Evolutionary conservation across 306 rosid species (phyloP).

Genomic region (Gleditsia sinensis): DNA sequence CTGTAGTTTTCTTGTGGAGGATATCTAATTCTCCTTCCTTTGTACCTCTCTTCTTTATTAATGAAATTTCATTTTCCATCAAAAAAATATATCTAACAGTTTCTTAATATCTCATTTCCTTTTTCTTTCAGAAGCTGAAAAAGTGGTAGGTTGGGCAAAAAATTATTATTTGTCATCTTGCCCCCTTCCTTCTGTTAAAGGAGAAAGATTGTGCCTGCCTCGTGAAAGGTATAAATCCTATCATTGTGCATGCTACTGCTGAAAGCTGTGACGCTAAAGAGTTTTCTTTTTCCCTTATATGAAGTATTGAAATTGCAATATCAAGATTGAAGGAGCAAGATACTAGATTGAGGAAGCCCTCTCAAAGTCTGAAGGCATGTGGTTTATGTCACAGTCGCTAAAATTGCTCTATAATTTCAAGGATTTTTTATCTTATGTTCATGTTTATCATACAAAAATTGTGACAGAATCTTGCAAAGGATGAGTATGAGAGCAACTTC

Average conservation of each 20-base stretch:
- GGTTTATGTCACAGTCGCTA: slow-evolving; percentile 8
- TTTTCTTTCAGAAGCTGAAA: slow-evolving; percentile 82
- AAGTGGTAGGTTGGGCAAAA: slow-evolving; percentile 95
- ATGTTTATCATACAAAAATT: slow-evolving; percentile 29
- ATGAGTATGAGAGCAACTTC: slow-evolving; percentile 92
- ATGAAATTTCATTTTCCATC: too few relatives aligned
- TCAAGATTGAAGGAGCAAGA: slow-evolving; percentile 84
- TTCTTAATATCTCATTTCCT: too few relatives aligned
- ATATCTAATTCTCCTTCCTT: too few relatives aligned
- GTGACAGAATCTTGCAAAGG: slow-evolving; percentile 88
- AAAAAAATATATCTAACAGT: too few relatives aligned
- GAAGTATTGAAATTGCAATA: slow-evolving; percentile 86
- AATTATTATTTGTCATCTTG: slow-evolving; percentile 82
- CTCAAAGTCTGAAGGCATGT: slow-evolving; percentile 87
- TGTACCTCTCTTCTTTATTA: too few relatives aligned
- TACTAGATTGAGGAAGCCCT: slow-evolving; percentile 62
- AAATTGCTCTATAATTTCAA: slow-evolving; percentile 11
- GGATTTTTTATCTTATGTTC: slow-evolving; percentile 8
- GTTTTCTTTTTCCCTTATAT: slow-evolving; percentile 31
- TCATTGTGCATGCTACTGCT: not conserved
- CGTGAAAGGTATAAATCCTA: slow-evolving; percentile 71
- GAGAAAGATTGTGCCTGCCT: slow-evolving; percentile 75
- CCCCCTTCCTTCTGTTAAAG: slow-evolving; percentile 68
- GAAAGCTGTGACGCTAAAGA: slow-evolving; percentile 32
- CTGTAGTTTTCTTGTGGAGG: too few relatives aligned